phyloP scores from a whole-genome alignment of 1,284 basidiomycete species.

The Malassezia sp. region DNA sequence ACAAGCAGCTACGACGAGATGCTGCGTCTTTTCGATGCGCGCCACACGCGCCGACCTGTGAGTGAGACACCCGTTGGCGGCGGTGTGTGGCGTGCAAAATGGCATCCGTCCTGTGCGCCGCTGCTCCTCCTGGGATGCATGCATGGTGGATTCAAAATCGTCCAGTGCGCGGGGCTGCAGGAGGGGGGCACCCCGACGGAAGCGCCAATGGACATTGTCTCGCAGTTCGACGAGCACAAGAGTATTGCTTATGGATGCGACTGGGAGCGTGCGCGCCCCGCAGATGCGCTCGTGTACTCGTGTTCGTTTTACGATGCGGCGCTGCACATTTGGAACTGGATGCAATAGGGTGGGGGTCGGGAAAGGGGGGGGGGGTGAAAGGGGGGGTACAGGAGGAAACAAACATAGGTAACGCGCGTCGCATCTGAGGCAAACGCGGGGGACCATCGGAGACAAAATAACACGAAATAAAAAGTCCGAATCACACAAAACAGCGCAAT shows the following conservation, averaged over 20 bases:
- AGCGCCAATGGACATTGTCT: constrained; percentile 42
- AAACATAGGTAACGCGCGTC: too few relatives aligned
- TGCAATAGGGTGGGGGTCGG: too few relatives aligned
- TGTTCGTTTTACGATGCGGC: constrained; percentile 94
- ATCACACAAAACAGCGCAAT: too few relatives aligned
- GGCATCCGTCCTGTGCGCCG: constrained; percentile 61
- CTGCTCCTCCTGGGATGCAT: constrained; percentile 80
- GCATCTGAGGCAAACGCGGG: too few relatives aligned
- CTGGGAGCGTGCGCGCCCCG: constrained; percentile 58
- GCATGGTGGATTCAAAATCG: constrained; percentile 82
- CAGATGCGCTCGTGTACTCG: constrained; percentile 57
- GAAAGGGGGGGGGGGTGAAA: too few relatives aligned
- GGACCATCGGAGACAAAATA: too few relatives aligned
- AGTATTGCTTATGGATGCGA: constrained; percentile 89
- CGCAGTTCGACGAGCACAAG: constrained; percentile 64
- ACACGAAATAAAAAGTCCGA: too few relatives aligned
- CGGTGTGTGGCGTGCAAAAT: constrained; percentile 89
- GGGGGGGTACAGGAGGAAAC: too few relatives aligned
- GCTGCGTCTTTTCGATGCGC: constrained; percentile 71
- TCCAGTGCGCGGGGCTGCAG: constrained; percentile 12
- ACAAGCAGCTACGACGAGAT: constrained; percentile 66
- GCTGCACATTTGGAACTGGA: constrained; percentile 62
- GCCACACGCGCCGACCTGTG: constrained; percentile 58
- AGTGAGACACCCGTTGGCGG: constrained; percentile 64
- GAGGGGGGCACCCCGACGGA: background rate